Base-by-base conservation (phyloP, 768 basidiomycete genomes). In the Termitomyces sp. region DNA sequence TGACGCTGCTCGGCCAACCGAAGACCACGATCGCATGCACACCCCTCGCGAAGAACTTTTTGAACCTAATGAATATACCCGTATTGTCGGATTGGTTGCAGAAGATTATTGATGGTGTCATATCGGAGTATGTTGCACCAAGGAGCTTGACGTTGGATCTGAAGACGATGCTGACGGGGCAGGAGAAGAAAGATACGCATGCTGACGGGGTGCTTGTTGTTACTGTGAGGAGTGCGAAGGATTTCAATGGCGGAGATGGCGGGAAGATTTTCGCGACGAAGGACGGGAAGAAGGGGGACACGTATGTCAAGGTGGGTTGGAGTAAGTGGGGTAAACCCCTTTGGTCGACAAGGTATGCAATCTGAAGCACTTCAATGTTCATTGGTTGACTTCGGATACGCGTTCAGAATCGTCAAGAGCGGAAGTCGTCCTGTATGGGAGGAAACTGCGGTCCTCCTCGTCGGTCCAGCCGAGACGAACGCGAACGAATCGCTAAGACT, bases 31-130 rank as follows among this genome's bases (percentile, higher is more conserved):
- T 88, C 31, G 83, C 82, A 19, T 87, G 83, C 45, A 82, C 84
- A 2, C 87, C 90, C 0, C 75, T 91, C 59, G 74, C 80, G 44
- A 80, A 77, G 60, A 68, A 75, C 7, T 80, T 89, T n/a, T 77
- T 88, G 16, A 90, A 91, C 66, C 74, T 92, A n/a, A 84, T 92
- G 77, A 86, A 92, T 68, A 66, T 92, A 1, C 90, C 90, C 0
- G 80, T 84, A 51, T 70, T 92, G 49, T 85, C 82, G 2, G 76
- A 78, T 0, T 91, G 89, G 77, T 73, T 92, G 31, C 84, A 89
- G 63, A 80, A 75, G 51, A 78, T 82, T 4, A 85, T 92, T 59
- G 82, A 89, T 38, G 77, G 82, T 5, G 86, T 81, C 1, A 71
- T 83, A 3, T 77, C 77, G 4, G 80, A 79, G 57, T 84, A 87